These are phyloP conservation scores for Sugiyamaella neomexicana DNA, from an alignment of 1,139 yeast genomes.

Conservation along the genomic window DNA sequence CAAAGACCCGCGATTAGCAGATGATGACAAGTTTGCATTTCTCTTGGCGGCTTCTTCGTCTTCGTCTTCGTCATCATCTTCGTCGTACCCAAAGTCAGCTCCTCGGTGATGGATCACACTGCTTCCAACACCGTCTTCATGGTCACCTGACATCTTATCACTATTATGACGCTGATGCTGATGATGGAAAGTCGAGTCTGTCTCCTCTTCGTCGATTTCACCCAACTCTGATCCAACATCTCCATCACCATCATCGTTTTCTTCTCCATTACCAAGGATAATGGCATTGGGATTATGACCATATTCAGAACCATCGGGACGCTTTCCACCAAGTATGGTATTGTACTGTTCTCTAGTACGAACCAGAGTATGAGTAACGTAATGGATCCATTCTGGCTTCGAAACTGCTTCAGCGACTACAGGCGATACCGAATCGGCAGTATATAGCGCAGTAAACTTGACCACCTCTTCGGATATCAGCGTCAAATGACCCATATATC, in stretches of 20 bases:
- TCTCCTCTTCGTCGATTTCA: conserved; percentile 55
- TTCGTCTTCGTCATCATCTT: conserved; percentile 19
- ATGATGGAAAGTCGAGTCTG: conserved; percentile 51
- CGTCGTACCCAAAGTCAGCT: conserved; percentile 19
- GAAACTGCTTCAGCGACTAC: conserved; percentile 60
- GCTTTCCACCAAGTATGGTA: conserved; percentile 84
- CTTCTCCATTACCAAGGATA: conserved; percentile 40
- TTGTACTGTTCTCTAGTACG: conserved; percentile 93
- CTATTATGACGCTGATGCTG: conserved; percentile 23
- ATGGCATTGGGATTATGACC: conserved; percentile 42
- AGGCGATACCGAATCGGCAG: conserved; percentile 60
- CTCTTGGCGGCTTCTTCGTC: conserved; percentile 19
- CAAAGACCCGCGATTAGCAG: background rate
- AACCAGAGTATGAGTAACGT: conserved; percentile 78
- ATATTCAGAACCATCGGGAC: conserved; percentile 56
- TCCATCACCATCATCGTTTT: conserved; percentile 40
- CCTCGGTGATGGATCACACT: conserved; percentile 13
- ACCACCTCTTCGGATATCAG: conserved; percentile 96
- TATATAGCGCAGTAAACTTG: conserved; percentile 78
- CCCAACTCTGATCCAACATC: conserved; percentile 46
- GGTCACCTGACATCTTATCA: conserved; percentile 28
- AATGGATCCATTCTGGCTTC: conserved; percentile 70
- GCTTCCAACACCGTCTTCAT: conserved; percentile 9
- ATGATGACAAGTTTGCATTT: background rate
- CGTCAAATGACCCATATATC: conserved; percentile 97